Base-by-base conservation (phyloP, 805 yeast genomes). In the Candida argentea region DNA sequence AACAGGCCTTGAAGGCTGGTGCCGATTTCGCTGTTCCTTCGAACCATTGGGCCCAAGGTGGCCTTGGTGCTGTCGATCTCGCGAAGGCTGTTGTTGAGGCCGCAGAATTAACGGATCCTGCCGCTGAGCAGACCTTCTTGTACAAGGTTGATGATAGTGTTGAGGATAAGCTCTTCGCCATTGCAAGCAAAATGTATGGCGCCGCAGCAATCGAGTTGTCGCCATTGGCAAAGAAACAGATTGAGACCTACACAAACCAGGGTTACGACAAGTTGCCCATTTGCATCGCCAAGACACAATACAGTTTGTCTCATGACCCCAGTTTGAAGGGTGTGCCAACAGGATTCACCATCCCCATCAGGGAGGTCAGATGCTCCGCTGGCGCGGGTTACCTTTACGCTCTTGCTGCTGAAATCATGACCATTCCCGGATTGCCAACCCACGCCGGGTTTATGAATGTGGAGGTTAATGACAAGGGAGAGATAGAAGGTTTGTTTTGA, bases 381-480 rank as follows among this genome's bases (percentile, higher is more conserved):
- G 98, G 98, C 57, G 97, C 96, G 26, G 96, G 96, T 6, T 89
- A 89, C 59, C 67, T 89, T 50, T 91, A 89, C 50, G 97, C 97
- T 2, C 68, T 89, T 44, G 96, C 96, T 11, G 96, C 94, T 32
- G 94, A 89, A 57, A 89, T 89, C 46, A 86, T 81, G 78, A 89
- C 98, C 16, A 87, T 89, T 44, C 98, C 98, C 16, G 98, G 98
- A 35, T 65, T 89, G 49, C 93, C 96, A 32, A 89, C 97, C 6
- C 87, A 83, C 52, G 81, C 93, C 43, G 97, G 97, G 15, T 89
- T 82, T 65, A 84, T 89, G 95, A 83, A 87, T 49, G 95, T 89
- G 34, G 98, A 89, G 57, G 91, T 89, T 30, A 75, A 81, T 52
- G 81, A 84, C 18, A 67, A 70, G 18, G 98, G 97, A 33, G 86